Evolutionary conservation across 2,329 filamentous ascomycete genomes (phyloP), one percentile per base, ranked within the genome.

Genomic region (Clarireedia homoeocarpa): DNA sequence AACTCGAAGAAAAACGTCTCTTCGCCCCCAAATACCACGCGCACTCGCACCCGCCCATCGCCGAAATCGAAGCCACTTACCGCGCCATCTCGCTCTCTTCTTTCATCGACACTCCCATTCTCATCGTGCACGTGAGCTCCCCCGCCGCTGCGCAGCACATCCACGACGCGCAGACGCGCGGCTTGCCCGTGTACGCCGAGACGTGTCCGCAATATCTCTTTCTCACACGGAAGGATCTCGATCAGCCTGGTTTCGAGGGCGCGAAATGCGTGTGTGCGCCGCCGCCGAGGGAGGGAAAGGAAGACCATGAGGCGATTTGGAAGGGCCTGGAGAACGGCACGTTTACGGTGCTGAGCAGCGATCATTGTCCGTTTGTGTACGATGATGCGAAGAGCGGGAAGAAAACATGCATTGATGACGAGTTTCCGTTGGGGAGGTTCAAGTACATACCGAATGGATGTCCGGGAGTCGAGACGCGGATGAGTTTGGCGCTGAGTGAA

Each of bases 151-250:
- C 76, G 1, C 59, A 64, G 1, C 72, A 75, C 51, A 79, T 80
- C 61, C 72, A 74, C 48, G 63, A 68, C 39, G 78, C 78, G 0
- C 76, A 80, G 63, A 73, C 72, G 24, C 67, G 69, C 12, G 75
- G 75, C 0, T 69, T 77, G 39, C 77, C 78, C 2, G 68, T 81
- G 40, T 77, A 75, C 59, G 78, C 77, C 1, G 77, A 81, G 64
- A 82, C 78, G 0, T 81, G 78, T 60, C 78, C 78, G 1, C 78
- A 82, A 58, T 81, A 82, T 58, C 72, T 81, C 2, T 77, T 78
- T 58, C 71, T 82, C 5, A 79, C 77, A 2, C 72, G 76, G 20
- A 71, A 74, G 23, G 74, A 78, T 63, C 71, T 80, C 3, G 75
- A 77, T 53, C 70, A 71, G 34, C 74, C 74, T 0, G 75, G 75